Conservation (phyloP, 164 flowering plant genomes). For the Amborella trichopoda region DNA sequence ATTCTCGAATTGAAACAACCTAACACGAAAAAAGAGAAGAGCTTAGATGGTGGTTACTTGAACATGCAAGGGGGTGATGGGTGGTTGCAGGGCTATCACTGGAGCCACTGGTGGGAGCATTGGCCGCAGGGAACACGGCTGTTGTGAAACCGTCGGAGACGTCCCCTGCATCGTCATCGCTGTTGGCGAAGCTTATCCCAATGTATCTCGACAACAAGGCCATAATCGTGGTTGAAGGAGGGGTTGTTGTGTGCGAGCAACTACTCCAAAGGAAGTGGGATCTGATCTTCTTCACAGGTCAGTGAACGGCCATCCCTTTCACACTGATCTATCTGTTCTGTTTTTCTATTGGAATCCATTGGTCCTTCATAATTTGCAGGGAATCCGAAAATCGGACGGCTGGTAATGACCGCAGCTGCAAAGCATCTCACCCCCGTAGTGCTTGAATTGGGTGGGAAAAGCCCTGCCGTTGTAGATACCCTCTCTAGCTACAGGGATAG, state of each 20-base stretch:
- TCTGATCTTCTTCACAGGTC: slow-evolving; percentile 56
- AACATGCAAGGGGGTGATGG: too few species aligned
- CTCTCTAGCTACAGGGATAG: too few species aligned
- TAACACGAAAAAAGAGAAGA: too few species aligned
- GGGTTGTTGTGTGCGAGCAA: slow-evolving; percentile 31
- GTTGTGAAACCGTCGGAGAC: slow-evolving; percentile 66
- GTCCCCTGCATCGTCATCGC: slow-evolving; percentile 36
- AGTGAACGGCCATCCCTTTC: background rate
- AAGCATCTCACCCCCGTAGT: slow-evolving; percentile 85
- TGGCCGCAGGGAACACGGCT: slow-evolving; percentile 69
- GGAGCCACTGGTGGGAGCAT: slow-evolving; percentile 72
- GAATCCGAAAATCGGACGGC: slow-evolving; percentile 49
- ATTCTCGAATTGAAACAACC: too few species aligned
- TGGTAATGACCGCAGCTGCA: slow-evolving; percentile 81
- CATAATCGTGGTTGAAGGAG: slow-evolving; percentile 45
- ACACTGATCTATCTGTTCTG: background rate
- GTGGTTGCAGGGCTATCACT: slow-evolving; percentile 62
- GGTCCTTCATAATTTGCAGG: slow-evolving; percentile 25
- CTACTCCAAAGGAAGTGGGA: slow-evolving; percentile 53
- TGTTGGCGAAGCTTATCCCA: slow-evolving; percentile 21
- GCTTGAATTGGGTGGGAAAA: slow-evolving; percentile 88
- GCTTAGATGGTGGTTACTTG: too few species aligned
- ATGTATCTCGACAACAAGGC: slow-evolving; percentile 33
- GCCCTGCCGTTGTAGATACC: slow-evolving; percentile 62
- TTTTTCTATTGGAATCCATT: background rate